These are phyloP conservation scores for Blastomyces silverae DNA, from an alignment of 2,329 filamentous ascomycete species.

Conservation along the genomic window DNA sequence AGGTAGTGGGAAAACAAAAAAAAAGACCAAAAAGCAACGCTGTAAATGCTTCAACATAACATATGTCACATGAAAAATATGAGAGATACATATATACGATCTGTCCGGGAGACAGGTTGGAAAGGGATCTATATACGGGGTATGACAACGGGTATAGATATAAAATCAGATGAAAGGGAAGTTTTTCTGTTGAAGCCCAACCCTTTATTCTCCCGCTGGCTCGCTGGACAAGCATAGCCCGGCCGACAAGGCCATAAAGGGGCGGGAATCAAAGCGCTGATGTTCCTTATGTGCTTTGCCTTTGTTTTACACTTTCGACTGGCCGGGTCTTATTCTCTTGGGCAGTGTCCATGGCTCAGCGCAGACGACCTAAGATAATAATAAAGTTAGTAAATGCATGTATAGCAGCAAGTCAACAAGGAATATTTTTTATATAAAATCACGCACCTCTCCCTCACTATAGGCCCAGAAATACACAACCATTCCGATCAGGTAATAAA, in stretches of 20 bases:
- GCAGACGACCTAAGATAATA: constrained; percentile 53
- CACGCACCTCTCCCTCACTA: constrained; percentile 86
- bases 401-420: neutral
- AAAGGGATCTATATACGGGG: neutral
- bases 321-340: constrained; percentile 37
- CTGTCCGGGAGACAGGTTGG: neutral
- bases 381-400: neutral
- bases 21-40: neutral
- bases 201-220: neutral
- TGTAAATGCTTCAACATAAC: neutral
- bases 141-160: neutral
- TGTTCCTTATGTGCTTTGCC: neutral
- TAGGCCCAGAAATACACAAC: constrained; percentile 94
- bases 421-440: neutral
- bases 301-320: constrained; percentile 28
- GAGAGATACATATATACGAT: neutral
- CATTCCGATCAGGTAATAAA: constrained; percentile 86
- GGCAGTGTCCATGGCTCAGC: constrained; percentile 64
- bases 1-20: neutral
- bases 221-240: neutral
- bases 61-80: neutral
- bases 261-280: neutral
- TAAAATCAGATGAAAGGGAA: neutral
- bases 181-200: neutral
- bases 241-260: neutral